Evolutionary conservation across 805 yeast species (phyloP), one percentile per base, ranked within the genome.

Genomic region (Saccharomyces paradoxus): DNA sequence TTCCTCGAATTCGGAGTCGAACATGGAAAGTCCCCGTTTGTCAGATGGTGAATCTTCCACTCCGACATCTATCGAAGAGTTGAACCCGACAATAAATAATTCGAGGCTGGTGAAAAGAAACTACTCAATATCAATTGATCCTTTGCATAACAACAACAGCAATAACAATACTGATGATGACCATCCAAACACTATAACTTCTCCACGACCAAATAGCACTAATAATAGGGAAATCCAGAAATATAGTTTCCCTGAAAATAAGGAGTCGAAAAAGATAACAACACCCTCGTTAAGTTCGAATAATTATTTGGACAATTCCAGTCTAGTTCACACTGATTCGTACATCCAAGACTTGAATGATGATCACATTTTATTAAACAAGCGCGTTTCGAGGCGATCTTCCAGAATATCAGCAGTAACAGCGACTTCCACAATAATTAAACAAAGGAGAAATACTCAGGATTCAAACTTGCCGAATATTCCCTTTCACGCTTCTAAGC

Each of bases 311-410:
- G 60, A 56, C 21, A 57, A 55, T 37, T 53, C 60, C 24, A 60
- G 64, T 32, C 55, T 63, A 41, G 53, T 63, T 27, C 68, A 66
- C 21, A 69, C 66, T 17, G 71, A 63, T 5, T 69, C 75, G 1
- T 73, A 71, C 53, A 65, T 72, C 7, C 72, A 71, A 50, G 75
- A 70, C 54, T 62, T 60, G 24, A 56, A 59, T 27, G 67, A 67
- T 51, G 73, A 68, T n/a, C 58, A 64, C 8, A 65, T 71, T 1
- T 55, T 74, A 41, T 56, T 74, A 53, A 74, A 73, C 55, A 72
- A 65, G 48, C 65, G 55, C 54, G 67, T 56, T 48, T 58, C 64
- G 37, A 60, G 68, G 53, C 50, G 54, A 48, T 50, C 62, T 0
- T 47, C 59, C 17, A 48, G 48, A 27, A 55, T 37, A 26, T 21